Percentiles rank a stretch among this genome's conserved stretches.
Conservation (phyloP, 306 rosid species). For the Cajanus cajan region DNA sequence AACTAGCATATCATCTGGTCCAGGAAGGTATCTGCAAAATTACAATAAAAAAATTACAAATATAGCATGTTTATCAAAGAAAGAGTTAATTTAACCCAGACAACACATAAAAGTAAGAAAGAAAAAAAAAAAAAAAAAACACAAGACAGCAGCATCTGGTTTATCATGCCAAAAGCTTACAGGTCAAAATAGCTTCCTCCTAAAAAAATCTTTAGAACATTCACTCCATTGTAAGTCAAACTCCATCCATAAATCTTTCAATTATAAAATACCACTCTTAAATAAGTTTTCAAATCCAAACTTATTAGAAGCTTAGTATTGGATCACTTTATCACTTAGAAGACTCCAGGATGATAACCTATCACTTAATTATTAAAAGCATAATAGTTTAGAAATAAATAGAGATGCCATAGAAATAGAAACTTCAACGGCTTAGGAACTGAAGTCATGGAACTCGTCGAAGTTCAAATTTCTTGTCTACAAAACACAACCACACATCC, state of each 20-base stretch:
- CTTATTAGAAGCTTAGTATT: not conserved
- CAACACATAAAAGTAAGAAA: not conserved
- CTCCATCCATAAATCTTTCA: not conserved
- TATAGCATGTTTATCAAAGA: not conserved
- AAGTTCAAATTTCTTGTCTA: slow-evolving; percentile 94
- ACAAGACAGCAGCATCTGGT: not conserved
- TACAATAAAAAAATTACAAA: not conserved
- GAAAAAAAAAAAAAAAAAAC: no score
- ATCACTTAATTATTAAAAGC: not conserved
- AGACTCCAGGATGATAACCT: not conserved
- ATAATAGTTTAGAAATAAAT: not conserved
- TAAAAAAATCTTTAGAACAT: not conserved
- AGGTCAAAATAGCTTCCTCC: slow-evolving; percentile 4
- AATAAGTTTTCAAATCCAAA: not conserved
- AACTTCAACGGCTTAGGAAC: slow-evolving; percentile 97
- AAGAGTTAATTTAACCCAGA: not conserved
- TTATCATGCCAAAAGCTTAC: not conserved
- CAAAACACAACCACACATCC: slow-evolving; percentile 26
- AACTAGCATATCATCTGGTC: slow-evolving; percentile 90
- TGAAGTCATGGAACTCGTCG: slow-evolving; percentile 98
- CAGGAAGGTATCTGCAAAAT: slow-evolving; percentile 80
- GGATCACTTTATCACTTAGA: not conserved
- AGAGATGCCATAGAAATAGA: not conserved
- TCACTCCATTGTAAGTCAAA: not conserved
- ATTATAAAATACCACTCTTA: not conserved